Evolutionary conservation across 2,329 filamentous ascomycete species (phyloP), one percentile per base, ranked within the genome.

Genomic region (Pseudogymnoascus sp.): DNA sequence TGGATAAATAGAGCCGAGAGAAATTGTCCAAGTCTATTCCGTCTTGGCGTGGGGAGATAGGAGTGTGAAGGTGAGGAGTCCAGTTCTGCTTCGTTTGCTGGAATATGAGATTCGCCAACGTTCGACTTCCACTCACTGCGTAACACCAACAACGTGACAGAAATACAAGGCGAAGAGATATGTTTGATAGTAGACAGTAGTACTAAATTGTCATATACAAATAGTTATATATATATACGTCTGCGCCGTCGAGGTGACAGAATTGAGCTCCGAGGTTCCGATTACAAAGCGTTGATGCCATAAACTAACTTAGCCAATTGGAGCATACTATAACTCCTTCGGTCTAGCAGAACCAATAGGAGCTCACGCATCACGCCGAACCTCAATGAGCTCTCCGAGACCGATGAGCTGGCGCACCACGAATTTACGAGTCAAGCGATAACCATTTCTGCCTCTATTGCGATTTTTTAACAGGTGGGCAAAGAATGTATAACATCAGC

Each of bases 201-300:
- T 20, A 20, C 32, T 34, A 14, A 30, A 54, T 18, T 18, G 32
- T 34, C 4, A 34, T 14, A 54, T 14, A 43, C 12, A 28, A 28
- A 28, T 47, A 47, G n/a, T 25, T n/a, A 28, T 47, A 50, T 50
- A 30, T 30, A n/a, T 43, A 20, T 25, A 25, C 16, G n/a, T 18
- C 2, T 32, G 8, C 8, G 14, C 9, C 8, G 5, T 50, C 6
- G 1, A 54, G 25, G 43, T 11, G 20, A 8, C 47, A 34, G 5
- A 20, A 34, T 32, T 32, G 25, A 30, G 9, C 47, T 8, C 47
- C 47, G 28, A 54, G 9, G 9, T 54, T 54, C 47, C 16, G 47
- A 54, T 54, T 54, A 54, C 47, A 54, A 54, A 54, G 47, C 47
- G n/a, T 32, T 54, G 28, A 3, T 54, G 28, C n/a, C 25, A 32